Conservation (phyloP, 192 early-diverging fungal genomes). For the Dispira simplex region DNA sequence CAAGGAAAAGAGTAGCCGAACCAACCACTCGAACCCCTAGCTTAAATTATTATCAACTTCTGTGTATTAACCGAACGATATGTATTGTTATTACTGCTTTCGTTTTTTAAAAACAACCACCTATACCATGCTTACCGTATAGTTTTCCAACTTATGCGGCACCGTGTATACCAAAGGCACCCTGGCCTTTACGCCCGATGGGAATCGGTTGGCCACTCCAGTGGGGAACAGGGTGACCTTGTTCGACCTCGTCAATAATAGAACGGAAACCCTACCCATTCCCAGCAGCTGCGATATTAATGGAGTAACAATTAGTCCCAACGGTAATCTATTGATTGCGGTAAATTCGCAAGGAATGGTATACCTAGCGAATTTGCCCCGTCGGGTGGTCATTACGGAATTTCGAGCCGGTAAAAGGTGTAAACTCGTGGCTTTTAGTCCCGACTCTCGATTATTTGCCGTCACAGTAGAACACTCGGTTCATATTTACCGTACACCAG, state of each 20-base stretch:
- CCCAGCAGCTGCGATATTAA: conserved; percentile 87
- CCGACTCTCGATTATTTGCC: conserved; percentile 77
- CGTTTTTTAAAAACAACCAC: neutral
- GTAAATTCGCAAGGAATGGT: conserved; percentile 90
- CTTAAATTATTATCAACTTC: neutral
- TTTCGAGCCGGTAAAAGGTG: conserved; percentile 78
- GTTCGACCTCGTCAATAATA: conserved; percentile 92
- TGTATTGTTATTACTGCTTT: neutral
- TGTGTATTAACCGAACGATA: no score
- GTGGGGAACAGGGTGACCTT: conserved; percentile 94
- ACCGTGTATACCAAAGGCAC: conserved; percentile 97
- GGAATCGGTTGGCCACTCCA: conserved; percentile 81
- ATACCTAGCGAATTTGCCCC: conserved; percentile 71
- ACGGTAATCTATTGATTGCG: conserved; percentile 72
- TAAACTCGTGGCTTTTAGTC: conserved; percentile 77
- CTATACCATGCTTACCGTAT: neutral
- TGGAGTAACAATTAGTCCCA: conserved; percentile 77
- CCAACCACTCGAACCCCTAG: neutral
- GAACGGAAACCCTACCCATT: conserved; percentile 80
- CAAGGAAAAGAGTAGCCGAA: no score
- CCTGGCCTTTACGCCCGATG: conserved; percentile 86
- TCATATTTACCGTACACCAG: conserved; percentile 88
- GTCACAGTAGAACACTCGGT: conserved; percentile 72
- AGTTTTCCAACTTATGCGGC: conserved; percentile 96
- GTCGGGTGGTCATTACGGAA: conserved; percentile 71